Evolutionary conservation across 768 basidiomycete genomes (phyloP), one percentile per base, ranked within the genome.

Genomic region (Leucogyrophana mollusca): DNA sequence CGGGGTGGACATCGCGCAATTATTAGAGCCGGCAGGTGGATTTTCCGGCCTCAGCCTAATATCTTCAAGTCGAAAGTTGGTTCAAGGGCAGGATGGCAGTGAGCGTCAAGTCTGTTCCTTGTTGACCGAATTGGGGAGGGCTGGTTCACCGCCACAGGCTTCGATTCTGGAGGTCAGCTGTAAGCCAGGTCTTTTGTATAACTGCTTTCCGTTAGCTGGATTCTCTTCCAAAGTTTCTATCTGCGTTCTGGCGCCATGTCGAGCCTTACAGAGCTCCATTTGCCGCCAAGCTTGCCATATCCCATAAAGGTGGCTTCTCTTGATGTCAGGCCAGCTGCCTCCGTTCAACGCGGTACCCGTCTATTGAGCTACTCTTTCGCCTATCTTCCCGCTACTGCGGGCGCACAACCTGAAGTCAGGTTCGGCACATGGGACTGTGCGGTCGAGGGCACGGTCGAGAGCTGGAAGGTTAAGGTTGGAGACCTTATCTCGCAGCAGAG

Each of bases 401-500:
- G 73, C 42, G 64, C 73, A 40, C 66, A 66, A 53, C 74, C 78
- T 39, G 87, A 89, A 64, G 77, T 79, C 47, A 79, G 89, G 50
- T 90, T 90, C 61, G 90, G 91, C 48, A 88, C 86, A 30, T 98
- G 93, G 93, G 94, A 97, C 62, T 81, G 82, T 43, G 77, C 89
- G 24, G 74, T 96, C 17, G 88, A 93, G 54, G 95, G 95, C 45
- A 75, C 76, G 8, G 61, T 97, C 30, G 73, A 80, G 34, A 62
- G 68, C 13, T 97, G 94, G 94, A 75, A 73, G 42, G 63, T 90
- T 52, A 78, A 73, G 30, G 62, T 71, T 2, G 86, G 85, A 48
- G 87, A 90, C 54, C 73, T 80, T 43, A 71, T 92, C 39, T 75
- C 83, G 13, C 63, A 69, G 32, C 73, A 77, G 43, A 75, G 69